phyloP scores from a whole-genome alignment of 306 rosid genomes.

The Canavalia gladiata region DNA sequence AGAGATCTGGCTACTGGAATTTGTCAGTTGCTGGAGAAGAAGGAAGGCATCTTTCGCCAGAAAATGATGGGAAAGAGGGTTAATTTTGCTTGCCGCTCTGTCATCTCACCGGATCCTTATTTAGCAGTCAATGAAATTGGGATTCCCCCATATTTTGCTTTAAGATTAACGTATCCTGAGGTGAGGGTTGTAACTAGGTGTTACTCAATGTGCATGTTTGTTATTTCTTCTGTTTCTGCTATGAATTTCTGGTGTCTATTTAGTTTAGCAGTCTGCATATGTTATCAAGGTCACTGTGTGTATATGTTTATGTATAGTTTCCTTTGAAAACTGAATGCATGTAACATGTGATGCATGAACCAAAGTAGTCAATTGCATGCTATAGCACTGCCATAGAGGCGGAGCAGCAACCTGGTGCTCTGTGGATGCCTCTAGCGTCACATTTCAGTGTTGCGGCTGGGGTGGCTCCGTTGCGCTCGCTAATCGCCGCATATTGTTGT shows the following conservation, averaged over 20 bases:
- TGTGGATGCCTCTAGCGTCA: no score
- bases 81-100: conserved; percentile 96
- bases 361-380: no score
- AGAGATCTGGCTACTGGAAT: conserved; percentile 71
- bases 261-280: conserved; percentile 24
- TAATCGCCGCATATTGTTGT: no score
- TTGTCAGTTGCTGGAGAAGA: conserved; percentile 93
- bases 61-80: conserved; percentile 99
- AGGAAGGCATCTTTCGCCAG: conserved; percentile 97
- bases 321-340: no score
- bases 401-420: no score
- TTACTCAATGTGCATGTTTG: conserved; percentile 23
- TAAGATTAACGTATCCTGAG: conserved; percentile 90
- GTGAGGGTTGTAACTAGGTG: conserved; percentile 54
- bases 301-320: not conserved
- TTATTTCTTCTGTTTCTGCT: conserved; percentile 19
- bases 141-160: conserved; percentile 93
- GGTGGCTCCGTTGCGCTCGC: no score
- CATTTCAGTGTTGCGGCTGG: no score
- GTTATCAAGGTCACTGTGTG: no score
- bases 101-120: conserved; percentile 98
- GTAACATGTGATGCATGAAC: no score
- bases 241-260: conserved; percentile 28
- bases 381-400: no score
- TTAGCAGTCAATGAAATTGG: conserved; percentile 98